Base-by-base conservation (phyloP, 345 rosid species). In the Orychophragmus violaceus region DNA sequence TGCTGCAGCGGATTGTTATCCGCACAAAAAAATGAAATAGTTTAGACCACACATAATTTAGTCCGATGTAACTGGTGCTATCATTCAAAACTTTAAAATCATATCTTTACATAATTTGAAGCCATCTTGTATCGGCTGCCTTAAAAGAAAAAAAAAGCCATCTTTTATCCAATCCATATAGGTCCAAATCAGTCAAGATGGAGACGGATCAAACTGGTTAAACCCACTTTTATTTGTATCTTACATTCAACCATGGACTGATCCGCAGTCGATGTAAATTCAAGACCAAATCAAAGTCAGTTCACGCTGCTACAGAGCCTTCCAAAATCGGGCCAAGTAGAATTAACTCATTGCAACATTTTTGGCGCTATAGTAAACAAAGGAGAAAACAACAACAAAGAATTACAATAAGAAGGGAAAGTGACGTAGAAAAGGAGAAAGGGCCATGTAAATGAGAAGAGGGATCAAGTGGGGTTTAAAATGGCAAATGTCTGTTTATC, bases 381-480 rank as follows among this genome's bases (percentile, higher is more conserved):
- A 70, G 13, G 37, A 53, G 52, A 53, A 42, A 30, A 36, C n/a
- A n/a, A n/a, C n/a, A 39, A 48, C 59, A 49, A 60, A 29, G 50
- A 70, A 27, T 21, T 5, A 62, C 52, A 71, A 72, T 35, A 72
- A 66, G 46, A 49, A 64, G 39, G 3, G 66, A 72, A 64, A 72
- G 24, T 6, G 76, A 72, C 70, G 51, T 71, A 46, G 70, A 61
- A 70, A 70, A 61, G 62, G 48, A 70, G 66, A 22, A 60, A 64
- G 59, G 69, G 69, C 28, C 68, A 62, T 52, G 33, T 35, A 52
- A 70, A 70, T 1, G 37, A 56, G 66, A 66, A 30, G 72, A 66
- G 72, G 72, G 77, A 62, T 74, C 73, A 74, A 74, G 68, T 74
- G 59, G 77, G 77, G 72, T 60, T 74, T 66, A 3, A 59, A 66